Evolutionary conservation across 2,329 filamentous ascomycete genomes (phyloP).

Genomic region (Diaporthe citri): DNA sequence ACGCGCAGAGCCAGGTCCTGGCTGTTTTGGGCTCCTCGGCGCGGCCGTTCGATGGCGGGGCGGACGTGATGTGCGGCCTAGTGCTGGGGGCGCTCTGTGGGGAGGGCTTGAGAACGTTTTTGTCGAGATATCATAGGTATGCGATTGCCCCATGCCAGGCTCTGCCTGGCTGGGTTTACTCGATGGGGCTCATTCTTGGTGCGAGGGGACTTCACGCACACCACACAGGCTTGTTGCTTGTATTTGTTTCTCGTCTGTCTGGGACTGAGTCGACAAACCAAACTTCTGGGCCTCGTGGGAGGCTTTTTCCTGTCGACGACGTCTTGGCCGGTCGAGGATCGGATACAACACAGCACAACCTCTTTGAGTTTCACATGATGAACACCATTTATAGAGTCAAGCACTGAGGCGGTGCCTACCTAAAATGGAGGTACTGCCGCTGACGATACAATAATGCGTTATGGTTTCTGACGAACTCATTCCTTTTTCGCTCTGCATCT

Average conservation of each 20-base stretch:
- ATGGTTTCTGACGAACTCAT: constrained; percentile 55
- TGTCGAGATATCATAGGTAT: constrained; percentile 98
- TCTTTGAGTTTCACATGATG: constrained; percentile 83
- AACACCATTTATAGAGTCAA: constrained; percentile 98
- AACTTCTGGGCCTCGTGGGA: constrained; percentile 54
- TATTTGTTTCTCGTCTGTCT: constrained; percentile 67
- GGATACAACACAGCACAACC: constrained; percentile 40
- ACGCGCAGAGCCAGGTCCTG: constrained; percentile 55
- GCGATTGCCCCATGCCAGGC: constrained; percentile 80
- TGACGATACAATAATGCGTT: constrained; percentile 60
- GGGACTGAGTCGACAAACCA: constrained; percentile 58
- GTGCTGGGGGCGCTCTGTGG: constrained; percentile 56
- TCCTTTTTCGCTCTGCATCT: background rate
- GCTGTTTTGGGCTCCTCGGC: constrained; percentile 41
- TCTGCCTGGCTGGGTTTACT: constrained; percentile 78
- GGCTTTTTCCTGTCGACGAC: constrained; percentile 46
- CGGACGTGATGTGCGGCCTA: constrained; percentile 54
- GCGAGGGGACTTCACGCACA: constrained; percentile 79
- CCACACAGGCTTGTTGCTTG: constrained; percentile 50
- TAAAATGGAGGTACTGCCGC: constrained; percentile 54
- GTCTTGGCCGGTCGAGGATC: constrained; percentile 43
- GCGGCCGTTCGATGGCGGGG: constrained; percentile 55
- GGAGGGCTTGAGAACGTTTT: constrained; percentile 74
- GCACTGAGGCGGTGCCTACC: constrained; percentile 78
- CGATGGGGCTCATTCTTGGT: constrained; percentile 99